phyloP scores from a whole-genome alignment of 441 rosid species.

The Jatropha podagrica region DNA sequence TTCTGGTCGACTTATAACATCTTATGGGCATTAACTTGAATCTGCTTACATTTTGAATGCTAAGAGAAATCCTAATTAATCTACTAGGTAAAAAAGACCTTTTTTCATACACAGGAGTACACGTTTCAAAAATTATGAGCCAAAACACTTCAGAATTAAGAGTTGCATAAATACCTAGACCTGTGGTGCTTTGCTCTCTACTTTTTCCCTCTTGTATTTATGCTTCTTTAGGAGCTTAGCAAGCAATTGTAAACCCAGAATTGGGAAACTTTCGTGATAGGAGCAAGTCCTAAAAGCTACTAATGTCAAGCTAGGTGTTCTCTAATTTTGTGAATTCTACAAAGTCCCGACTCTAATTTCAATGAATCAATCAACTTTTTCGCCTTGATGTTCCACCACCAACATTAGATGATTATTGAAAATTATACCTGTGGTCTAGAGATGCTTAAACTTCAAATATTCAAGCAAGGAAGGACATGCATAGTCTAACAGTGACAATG shows the following conservation, averaged over 20 bases:
- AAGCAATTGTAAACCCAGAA: background rate
- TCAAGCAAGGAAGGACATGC: slow-evolving; percentile 4
- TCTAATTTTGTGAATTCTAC: background rate
- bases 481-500: background rate
- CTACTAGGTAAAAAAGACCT: background rate
- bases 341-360: background rate
- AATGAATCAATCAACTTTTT: background rate
- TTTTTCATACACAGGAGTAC: background rate
- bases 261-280: background rate
- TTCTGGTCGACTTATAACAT: background rate
- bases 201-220: background rate
- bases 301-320: background rate
- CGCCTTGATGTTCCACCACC: background rate
- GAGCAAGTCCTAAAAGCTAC: background rate
- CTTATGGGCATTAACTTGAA: background rate
- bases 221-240: background rate
- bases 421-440: background rate
- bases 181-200: background rate
- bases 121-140: background rate
- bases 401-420: background rate
- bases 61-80: background rate
- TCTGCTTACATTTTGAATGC: background rate
- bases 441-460: background rate
- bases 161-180: background rate
- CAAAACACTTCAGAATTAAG: background rate